Percentiles rank a stretch among this genome's conserved stretches.
Conservation (phyloP, 257 asterid genomes). For the Salvia miltiorrhiza region DNA sequence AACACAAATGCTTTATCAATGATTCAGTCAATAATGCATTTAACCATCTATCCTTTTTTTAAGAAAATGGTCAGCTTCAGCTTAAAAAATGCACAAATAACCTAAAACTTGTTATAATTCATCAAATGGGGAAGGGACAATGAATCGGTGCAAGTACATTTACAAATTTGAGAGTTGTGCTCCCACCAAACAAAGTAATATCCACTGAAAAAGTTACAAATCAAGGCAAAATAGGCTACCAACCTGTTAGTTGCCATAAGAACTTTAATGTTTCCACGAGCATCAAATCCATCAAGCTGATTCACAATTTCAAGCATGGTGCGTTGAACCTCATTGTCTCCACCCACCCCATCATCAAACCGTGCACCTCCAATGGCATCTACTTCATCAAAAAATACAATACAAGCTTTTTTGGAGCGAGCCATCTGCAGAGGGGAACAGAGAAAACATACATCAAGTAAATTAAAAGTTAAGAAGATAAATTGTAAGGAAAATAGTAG, state of each 20-base stretch:
- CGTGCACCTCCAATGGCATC: slow-evolving; percentile 99
- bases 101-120: neutral
- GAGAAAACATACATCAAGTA: neutral
- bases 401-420: slow-evolving; percentile 97
- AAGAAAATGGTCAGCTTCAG: neutral
- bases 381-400: slow-evolving; percentile 92
- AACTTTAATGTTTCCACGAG: slow-evolving; percentile 96
- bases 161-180: neutral
- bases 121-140: neutral
- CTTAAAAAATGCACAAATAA: neutral
- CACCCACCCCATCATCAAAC: slow-evolving; percentile 97
- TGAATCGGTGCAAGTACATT: neutral
- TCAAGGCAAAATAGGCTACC: neutral
- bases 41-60: too few relatives aligned
- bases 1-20: neutral
- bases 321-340: slow-evolving; percentile 97
- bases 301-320: slow-evolving; percentile 99
- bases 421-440: slow-evolving; percentile 67
- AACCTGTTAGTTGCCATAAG: slow-evolving; percentile 98
- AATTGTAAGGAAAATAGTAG: neutral
- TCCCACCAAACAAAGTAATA: neutral
- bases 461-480: neutral
- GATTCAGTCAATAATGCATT: neutral
- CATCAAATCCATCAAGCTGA: slow-evolving; percentile 98
- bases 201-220: neutral